A percentile compares a stretch with the other conserved stretches of the same genome.
Conservation (phyloP, 2,329 filamentous ascomycete species). For the Colletotrichum zoysiae region DNA sequence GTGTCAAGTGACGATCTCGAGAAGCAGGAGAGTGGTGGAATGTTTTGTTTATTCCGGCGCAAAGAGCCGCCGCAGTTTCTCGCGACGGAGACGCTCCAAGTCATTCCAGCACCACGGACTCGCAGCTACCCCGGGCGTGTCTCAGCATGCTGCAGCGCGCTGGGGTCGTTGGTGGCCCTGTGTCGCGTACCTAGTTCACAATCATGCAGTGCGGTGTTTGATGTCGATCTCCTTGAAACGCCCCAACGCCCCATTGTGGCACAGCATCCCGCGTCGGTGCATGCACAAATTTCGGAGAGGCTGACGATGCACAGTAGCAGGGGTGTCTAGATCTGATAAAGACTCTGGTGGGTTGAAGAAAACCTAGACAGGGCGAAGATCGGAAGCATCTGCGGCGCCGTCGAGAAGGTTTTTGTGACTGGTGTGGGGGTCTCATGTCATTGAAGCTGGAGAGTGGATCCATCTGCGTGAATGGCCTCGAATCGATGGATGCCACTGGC, state of each 20-base stretch:
- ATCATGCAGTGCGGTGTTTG: constrained; percentile 39
- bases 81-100: neutral
- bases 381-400: constrained; percentile 1
- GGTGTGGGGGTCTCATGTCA: constrained; percentile 29
- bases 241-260: constrained; percentile 33
- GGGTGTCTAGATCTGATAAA: constrained; percentile 40
- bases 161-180: constrained; percentile 15
- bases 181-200: constrained; percentile 20
- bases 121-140: constrained; percentile 30
- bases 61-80: neutral
- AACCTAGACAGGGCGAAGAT: constrained; percentile 4
- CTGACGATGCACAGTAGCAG: constrained; percentile 27
- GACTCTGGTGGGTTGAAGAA: constrained; percentile 29
- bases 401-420: constrained; percentile 19
- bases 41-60: neutral
- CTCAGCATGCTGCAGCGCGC: constrained; percentile 31
- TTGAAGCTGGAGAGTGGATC: constrained; percentile 11
- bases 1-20: neutral
- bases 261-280: constrained; percentile 16
- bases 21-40: no score
- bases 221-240: constrained; percentile 41
- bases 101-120: constrained; percentile 9
- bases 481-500: constrained; percentile 16
- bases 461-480: constrained; percentile 31
- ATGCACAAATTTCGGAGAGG: constrained; percentile 36